phyloP scores from a whole-genome alignment of 1,284 basidiomycete species.

The Trametes hirsuta region DNA sequence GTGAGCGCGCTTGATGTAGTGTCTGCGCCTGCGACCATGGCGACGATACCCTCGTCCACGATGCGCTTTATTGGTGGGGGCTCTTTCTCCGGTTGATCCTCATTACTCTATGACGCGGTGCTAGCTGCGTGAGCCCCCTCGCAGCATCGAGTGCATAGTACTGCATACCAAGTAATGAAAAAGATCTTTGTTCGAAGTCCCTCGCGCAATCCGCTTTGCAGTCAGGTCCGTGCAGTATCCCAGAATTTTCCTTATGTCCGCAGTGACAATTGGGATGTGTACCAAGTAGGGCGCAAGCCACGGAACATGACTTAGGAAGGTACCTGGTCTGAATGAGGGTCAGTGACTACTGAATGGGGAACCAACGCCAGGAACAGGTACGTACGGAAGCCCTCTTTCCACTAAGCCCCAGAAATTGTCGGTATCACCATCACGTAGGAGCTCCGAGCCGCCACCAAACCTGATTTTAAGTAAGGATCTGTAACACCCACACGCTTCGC shows the following conservation, averaged over 20 bases:
- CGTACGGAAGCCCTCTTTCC: constrained; percentile 13
- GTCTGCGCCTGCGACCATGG: constrained; percentile 35
- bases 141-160: not conserved
- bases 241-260: constrained; percentile 7
- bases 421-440: constrained; percentile 25
- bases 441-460: constrained; percentile 30
- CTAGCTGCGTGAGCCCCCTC: not conserved
- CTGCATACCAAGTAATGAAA: constrained; percentile 24
- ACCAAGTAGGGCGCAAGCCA: constrained; percentile 22
- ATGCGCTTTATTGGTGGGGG: constrained; percentile 12
- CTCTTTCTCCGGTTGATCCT: constrained; percentile 18
- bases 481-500: too few species aligned
- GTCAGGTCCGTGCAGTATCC: not conserved
- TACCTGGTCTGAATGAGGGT: not conserved
- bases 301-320: constrained; percentile 21
- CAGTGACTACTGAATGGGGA: not conserved
- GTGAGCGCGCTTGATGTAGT: constrained; percentile 32
- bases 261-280: constrained; percentile 9
- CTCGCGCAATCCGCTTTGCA: not conserved
- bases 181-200: constrained; percentile 19
- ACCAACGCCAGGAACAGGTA: not conserved
- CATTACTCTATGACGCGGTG: constrained; percentile 17
- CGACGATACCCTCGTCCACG: constrained; percentile 20
- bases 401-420: constrained; percentile 1
- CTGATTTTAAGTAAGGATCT: constrained; percentile 1